A percentile compares a stretch with the other conserved stretches of the same genome.
These are phyloP conservation scores for Naganishia vaughanmartiniae DNA, from an alignment of 768 basidiomycete species.

Conservation along the genomic window DNA sequence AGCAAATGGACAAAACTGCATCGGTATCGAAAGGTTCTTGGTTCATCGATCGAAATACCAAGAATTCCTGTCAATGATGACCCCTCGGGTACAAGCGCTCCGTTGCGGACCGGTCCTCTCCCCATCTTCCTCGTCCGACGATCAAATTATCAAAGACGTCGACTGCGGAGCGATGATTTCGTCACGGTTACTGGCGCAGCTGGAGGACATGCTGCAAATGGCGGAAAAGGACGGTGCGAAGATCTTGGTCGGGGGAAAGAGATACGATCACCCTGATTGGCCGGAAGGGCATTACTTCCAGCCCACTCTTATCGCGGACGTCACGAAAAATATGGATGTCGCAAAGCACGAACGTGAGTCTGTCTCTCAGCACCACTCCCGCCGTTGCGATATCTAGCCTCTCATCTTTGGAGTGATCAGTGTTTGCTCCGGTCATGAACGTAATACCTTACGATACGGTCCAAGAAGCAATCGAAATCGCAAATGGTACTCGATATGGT, in stretches of 20 bases:
- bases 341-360: constrained; percentile 74
- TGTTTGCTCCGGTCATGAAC: constrained; percentile 88
- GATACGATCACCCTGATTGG: constrained; percentile 65
- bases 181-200: constrained; percentile 64
- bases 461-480: constrained; percentile 80
- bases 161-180: constrained; percentile 89
- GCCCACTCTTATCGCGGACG: constrained; percentile 82
- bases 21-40: constrained; percentile 89
- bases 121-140: constrained; percentile 51
- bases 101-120: constrained; percentile 73
- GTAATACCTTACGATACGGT: constrained; percentile 79
- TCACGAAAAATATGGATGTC: constrained; percentile 67
- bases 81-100: constrained; percentile 61
- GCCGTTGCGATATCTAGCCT: neutral
- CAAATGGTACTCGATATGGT: constrained; percentile 82
- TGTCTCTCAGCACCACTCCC: neutral
- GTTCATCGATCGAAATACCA: constrained; percentile 77
- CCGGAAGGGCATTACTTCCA: constrained; percentile 76
- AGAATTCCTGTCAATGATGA: constrained; percentile 65
- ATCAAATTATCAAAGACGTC: constrained; percentile 68
- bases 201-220: constrained; percentile 67
- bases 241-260: constrained; percentile 64
- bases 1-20: constrained; percentile 93
- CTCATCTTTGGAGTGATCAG: constrained; percentile 52
- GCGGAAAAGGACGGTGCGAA: constrained; percentile 69